A percentile compares a stretch with the other conserved stretches of the same genome.
Conservation (phyloP, 768 basidiomycete genomes). For the Rubroboletus pulcherrimus region DNA sequence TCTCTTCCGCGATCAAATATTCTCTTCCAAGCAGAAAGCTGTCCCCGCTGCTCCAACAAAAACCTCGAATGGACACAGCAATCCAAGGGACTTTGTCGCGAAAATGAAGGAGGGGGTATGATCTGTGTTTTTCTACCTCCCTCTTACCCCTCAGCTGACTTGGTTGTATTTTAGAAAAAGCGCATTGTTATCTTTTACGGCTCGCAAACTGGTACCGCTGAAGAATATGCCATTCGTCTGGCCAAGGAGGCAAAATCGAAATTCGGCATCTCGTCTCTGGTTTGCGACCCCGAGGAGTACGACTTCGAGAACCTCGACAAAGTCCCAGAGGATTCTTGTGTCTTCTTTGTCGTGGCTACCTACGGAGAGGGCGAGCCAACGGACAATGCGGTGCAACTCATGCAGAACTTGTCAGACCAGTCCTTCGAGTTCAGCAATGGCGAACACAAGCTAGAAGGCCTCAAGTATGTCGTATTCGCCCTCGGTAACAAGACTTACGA, state of each 20-base stretch:
- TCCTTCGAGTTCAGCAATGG: constrained; percentile 86
- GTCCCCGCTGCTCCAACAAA: constrained; percentile 45
- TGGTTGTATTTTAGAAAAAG: constrained; percentile 66
- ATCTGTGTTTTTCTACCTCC: not conserved
- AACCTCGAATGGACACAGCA: constrained; percentile 61
- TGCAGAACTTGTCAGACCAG: constrained; percentile 87
- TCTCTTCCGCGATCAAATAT: constrained; percentile 81
- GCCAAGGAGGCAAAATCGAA: constrained; percentile 98
- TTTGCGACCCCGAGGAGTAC: constrained; percentile 98
- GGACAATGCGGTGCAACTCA: constrained; percentile 92
- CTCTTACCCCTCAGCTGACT: constrained; percentile 4
- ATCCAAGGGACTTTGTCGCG: constrained; percentile 90
- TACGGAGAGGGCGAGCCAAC: constrained; percentile 99
- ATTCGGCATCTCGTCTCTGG: constrained; percentile 91
- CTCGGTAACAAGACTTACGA: constrained; percentile 94
- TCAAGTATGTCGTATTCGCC: constrained; percentile 94
- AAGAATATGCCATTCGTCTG: constrained; percentile 95
- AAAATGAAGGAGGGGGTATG: constrained; percentile 94
- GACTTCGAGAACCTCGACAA: constrained; percentile 96
- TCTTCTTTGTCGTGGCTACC: constrained; percentile 95
- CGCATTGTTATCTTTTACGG: constrained; percentile 97
- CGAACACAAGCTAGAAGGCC: constrained; percentile 66
- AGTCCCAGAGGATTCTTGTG: constrained; percentile 81
- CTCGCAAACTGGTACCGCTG: constrained; percentile 97
- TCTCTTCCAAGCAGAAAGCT: constrained; percentile 60